These are phyloP conservation scores for Fermentozyma sake DNA, from an alignment of 1,139 yeast genomes.

Conservation along the genomic window DNA sequence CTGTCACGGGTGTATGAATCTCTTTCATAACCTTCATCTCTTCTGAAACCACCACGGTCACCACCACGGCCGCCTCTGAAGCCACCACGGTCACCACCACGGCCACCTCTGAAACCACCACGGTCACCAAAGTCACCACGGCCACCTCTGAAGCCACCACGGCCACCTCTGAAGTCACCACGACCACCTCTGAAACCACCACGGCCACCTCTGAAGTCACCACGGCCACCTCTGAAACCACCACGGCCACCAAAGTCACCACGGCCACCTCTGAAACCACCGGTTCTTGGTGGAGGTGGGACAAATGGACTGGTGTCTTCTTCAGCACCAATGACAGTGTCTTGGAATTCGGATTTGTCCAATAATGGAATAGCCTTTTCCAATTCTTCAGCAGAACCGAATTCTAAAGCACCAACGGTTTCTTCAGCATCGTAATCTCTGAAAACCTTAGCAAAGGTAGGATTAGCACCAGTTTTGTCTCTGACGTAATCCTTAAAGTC, in stretches of 20 bases:
- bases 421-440: slow-evolving; percentile 56
- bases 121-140: slow-evolving; percentile 23
- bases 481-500: slow-evolving; percentile 77
- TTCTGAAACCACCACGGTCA: slow-evolving; percentile 33
- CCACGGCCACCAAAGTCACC: slow-evolving; percentile 28
- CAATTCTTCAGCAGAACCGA: slow-evolving; percentile 69
- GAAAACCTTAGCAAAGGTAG: slow-evolving; percentile 70
- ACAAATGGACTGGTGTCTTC: slow-evolving; percentile 79
- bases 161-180: slow-evolving; percentile 27
- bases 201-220: slow-evolving; percentile 29
- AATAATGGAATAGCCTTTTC: slow-evolving; percentile 63
- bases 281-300: slow-evolving; percentile 59
- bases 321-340: slow-evolving; percentile 60
- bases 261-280: slow-evolving; percentile 47
- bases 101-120: slow-evolving; percentile 28
- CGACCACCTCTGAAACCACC: slow-evolving; percentile 32
- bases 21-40: slow-evolving; percentile 21
- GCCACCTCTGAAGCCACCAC: slow-evolving; percentile 14
- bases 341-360: slow-evolving; percentile 71
- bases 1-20: slow-evolving; percentile 52
- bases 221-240: slow-evolving; percentile 32
- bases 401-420: slow-evolving; percentile 76
- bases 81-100: slow-evolving; percentile 32
- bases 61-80: slow-evolving; percentile 42
- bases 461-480: slow-evolving; percentile 61